Evolutionary conservation across 352 stramenopile species (phyloP), one percentile per base, ranked within the genome.

Genomic region (Phytophthora aleatoria): DNA sequence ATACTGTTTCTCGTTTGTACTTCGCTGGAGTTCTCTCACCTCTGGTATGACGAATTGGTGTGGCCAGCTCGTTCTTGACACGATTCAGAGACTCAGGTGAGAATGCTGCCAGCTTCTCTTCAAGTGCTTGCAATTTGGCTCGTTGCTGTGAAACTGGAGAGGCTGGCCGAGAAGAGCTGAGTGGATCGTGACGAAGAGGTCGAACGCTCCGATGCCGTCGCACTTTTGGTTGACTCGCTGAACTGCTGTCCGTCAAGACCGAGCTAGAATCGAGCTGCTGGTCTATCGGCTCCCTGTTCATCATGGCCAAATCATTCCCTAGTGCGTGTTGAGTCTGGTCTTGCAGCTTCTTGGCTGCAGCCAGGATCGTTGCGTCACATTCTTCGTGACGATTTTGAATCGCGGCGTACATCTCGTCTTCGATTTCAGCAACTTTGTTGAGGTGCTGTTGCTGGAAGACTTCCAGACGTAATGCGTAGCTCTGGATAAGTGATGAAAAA

Each of bases 391-490:
- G 67, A 16, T 75, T 75, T 39, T 84, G 65, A 26, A 91, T 85
- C 31, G 82, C 68, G 0, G 36, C 27, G 5, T 77, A 68, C 74
- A 83, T 79, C 42, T 87, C 78, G 8, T 73, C 67, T 57, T 79
- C 68, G 41, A 90, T 83, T 52, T 87, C 78, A 1, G 68, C 69
- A 27, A 86, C 74, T 67, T 82, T 83, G 33, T 69, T 79, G 5
- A 77, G 57, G 36, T 89, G 85, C 54, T 89, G 78, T 36, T 89
- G 79, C 56, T 89, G 77, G 47, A 91, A 84, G 11, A 88, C 57
- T 41, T 89, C 71, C 12, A 91, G 63, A 2, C 75, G 82, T 26
- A 88, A 67, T 0, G 74, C 38, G 47, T 81, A 90, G 59, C 73
- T 83, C 78, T 90, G 26, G 20, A 44, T 30, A 1, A 12, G 33